phyloP scores from a whole-genome alignment of 2,329 filamentous ascomycete genomes.

The Aspergillus fijiensis region DNA sequence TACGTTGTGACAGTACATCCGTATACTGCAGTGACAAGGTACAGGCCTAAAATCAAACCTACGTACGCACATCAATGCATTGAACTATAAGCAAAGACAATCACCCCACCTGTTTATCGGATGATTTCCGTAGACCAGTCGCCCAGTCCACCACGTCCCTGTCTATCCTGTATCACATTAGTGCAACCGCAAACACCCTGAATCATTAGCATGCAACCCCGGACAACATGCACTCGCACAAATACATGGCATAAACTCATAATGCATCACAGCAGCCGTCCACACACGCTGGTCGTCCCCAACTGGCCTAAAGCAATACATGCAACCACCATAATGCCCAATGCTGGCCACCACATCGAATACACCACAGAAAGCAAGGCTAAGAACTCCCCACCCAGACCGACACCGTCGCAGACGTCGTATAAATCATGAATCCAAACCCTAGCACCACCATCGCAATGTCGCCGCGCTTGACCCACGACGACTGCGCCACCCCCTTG shows the following conservation, averaged over 20 bases:
- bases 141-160: background rate
- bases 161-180: background rate
- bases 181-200: background rate
- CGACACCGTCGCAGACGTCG: constrained; percentile 61
- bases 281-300: background rate
- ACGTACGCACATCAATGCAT: background rate
- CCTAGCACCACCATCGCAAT: constrained; percentile 64
- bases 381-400: constrained; percentile 22
- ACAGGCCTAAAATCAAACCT: too few relatives aligned
- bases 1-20: too few relatives aligned
- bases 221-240: background rate
- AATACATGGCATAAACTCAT: background rate
- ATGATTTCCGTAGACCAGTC: background rate
- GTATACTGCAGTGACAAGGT: too few relatives aligned
- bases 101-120: background rate
- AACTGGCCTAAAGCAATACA: background rate
- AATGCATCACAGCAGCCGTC: background rate
- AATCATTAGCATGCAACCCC: background rate
- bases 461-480: constrained; percentile 58
- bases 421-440: constrained; percentile 68
- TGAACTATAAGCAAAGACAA: background rate
- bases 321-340: too few relatives aligned
- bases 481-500: constrained; percentile 62
- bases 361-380: background rate
- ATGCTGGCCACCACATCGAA: too few relatives aligned